Conservation (phyloP, 148 eudicot genomes). For the Silene uniflora region DNA sequence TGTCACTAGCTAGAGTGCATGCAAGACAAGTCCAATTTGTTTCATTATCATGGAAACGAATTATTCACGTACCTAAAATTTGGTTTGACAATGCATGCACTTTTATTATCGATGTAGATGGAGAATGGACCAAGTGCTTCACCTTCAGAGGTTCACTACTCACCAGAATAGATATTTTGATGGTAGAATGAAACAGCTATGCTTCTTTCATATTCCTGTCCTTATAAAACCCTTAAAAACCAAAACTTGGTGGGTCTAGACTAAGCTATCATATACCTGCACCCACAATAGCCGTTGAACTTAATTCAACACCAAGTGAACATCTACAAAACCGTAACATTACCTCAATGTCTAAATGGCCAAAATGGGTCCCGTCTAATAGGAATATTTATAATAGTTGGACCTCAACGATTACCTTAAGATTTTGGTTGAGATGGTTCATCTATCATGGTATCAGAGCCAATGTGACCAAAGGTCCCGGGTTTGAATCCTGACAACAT, state of each 20-base stretch:
- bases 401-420: too few relatives aligned
- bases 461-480: too few relatives aligned
- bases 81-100: neutral
- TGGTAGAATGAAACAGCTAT: conserved; percentile 15
- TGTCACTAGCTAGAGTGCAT: neutral
- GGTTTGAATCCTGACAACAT: too few relatives aligned
- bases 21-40: too few relatives aligned
- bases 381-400: too few relatives aligned
- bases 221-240: conserved; percentile 18
- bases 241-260: conserved; percentile 24
- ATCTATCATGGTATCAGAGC: too few relatives aligned
- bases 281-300: conserved; percentile 27
- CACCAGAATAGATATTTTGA: conserved; percentile 15
- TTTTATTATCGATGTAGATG: conserved; percentile 17
- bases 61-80: conserved; percentile 11
- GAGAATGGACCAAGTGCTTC: conserved; percentile 16
- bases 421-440: too few relatives aligned
- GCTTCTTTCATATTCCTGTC: conserved; percentile 6
- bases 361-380: too few relatives aligned
- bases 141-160: conserved; percentile 5
- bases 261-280: conserved; percentile 23
- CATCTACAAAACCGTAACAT: neutral
- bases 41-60: too few relatives aligned
- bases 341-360: neutral
- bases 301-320: conserved; percentile 15